phyloP scores from a whole-genome alignment of 257 asterid species.

The Oldenlandia corymbosa region DNA sequence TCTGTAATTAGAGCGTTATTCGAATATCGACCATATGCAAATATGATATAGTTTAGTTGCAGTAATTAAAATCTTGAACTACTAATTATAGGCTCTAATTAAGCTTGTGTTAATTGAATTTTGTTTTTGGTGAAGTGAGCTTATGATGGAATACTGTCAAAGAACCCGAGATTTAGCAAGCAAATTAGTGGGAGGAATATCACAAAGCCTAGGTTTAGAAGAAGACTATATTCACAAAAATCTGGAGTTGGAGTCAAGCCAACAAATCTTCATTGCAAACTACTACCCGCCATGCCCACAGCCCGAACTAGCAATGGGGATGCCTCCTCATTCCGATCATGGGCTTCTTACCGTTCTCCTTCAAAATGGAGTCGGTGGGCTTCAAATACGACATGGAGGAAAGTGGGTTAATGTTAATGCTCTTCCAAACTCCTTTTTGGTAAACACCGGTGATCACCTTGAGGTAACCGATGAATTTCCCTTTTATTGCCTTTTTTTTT shows the following conservation, averaged over 20 bases:
- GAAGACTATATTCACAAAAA: constrained; percentile 33
- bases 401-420: constrained; percentile 50
- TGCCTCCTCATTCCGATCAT: constrained; percentile 72
- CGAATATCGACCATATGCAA: no score
- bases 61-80: no score
- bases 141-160: constrained; percentile 38
- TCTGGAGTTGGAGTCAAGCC: constrained; percentile 33
- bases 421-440: constrained; percentile 53
- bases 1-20: no score
- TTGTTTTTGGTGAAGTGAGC: constrained; percentile 22
- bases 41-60: no score
- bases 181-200: constrained; percentile 38
- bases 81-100: no score
- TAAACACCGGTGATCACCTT: constrained; percentile 70
- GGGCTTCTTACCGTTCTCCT: constrained; percentile 71
- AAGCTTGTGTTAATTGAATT: no score
- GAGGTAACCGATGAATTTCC: constrained; percentile 35
- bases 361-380: constrained; percentile 53
- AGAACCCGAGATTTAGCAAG: constrained; percentile 32
- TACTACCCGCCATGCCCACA: constrained; percentile 66
- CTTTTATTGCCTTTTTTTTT: no score
- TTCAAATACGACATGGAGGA: constrained; percentile 55
- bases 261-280: constrained; percentile 47
- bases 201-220: constrained; percentile 49
- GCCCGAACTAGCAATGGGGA: constrained; percentile 61